Base-by-base conservation (phyloP, 176 grass and related monocot species). In the Aegilops speltoides region DNA sequence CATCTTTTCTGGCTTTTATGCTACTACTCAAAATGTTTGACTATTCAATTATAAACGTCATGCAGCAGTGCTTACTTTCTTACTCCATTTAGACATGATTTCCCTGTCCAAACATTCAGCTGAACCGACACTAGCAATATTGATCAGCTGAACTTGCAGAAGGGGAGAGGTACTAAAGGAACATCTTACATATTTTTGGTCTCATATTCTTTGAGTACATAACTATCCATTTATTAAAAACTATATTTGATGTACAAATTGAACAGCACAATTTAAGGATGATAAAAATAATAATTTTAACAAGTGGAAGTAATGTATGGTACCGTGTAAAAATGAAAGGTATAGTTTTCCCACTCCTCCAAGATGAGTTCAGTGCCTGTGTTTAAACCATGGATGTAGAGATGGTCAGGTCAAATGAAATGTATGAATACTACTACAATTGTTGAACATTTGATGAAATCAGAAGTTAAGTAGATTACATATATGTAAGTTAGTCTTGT, bases 261-360 rank as follows among this genome's bases (percentile, higher is more conserved):
- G 9, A 25, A 19, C 11, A 32, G 25, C 22, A 70, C 79, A 66
- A 16, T 19, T 64, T 48, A 48, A 54, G 19, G 37, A 38, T 8
- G 36, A 38, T 38, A 10, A 31, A 56, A 73, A 54, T 31, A 34
- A 34, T 34, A 34, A 77, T 24, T 83, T 10, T 59, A 90, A 78
- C 36, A 82, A 64, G 31, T 80, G 33, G 17, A 10, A 36, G 36
- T 62, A 80, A 37, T 31, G 68, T 85, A 83, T 65, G 36, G 17
- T 95, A 98, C 95, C 88, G 93, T 98, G 88, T 98, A 86, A 93
- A 93, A 78, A 98, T 89, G 78, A 98, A 98, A 56, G 93, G 95
- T 91, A 98, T 98, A 2, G 89, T 92, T 80, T 90, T 83, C 57
- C 91, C 95, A 64, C 87, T 92, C 86, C 50, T 89, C 95, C 95